Base-by-base conservation (phyloP, 768 basidiomycete genomes). In the Lactarius hatsudake region DNA sequence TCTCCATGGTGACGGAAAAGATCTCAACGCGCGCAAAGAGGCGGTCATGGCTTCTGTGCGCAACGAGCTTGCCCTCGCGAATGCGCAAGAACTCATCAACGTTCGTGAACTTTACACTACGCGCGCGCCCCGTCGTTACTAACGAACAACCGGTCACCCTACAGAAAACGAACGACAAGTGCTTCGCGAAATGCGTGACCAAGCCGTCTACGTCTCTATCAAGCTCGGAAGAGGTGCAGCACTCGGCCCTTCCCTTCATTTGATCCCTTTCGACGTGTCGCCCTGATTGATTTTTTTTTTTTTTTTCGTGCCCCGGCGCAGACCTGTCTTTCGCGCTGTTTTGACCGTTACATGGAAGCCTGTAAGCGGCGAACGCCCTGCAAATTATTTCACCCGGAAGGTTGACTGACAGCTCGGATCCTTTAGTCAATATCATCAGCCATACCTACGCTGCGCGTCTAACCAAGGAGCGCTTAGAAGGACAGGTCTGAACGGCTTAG, bases 281-380 rank as follows among this genome's bases (percentile, higher is more conserved):
- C 38, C 32, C 54, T 34, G 53, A 30, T 28, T 32, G n/a, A 17
- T 1, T 36, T 48, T 56, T 65, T 23, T n/a, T n/a, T 43, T 15
- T 10, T 38, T 28, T 17, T 12, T 20, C 20, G 54, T 23, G 15
- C 12, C 30, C 15, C 7, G 8, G 20, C 43, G 2, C 65, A 94
- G 93, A 87, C 86, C 32, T 94, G 93, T 72, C 79, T 94, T 53
- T 78, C 84, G 7, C 81, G 86, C 65, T 94, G 93, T 74, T 80
- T 93, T 72, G 90, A 93, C 62, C 85, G 91, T 54, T 94, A 93
- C 74, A 81, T 94, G 80, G 90, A 94, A 77, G 90, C 90, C 42
- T 93, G 92, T 93, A 72, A 79, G 90, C 84, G 5, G n/a, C 55
- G n/a, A 23, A 51, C 20, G 1, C 30, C 40, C 61, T 36, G 18